Evolutionary conservation across 2,329 filamentous ascomycete genomes (phyloP), one percentile per base, ranked within the genome.

Genomic region (Plenodomus lindquistii): DNA sequence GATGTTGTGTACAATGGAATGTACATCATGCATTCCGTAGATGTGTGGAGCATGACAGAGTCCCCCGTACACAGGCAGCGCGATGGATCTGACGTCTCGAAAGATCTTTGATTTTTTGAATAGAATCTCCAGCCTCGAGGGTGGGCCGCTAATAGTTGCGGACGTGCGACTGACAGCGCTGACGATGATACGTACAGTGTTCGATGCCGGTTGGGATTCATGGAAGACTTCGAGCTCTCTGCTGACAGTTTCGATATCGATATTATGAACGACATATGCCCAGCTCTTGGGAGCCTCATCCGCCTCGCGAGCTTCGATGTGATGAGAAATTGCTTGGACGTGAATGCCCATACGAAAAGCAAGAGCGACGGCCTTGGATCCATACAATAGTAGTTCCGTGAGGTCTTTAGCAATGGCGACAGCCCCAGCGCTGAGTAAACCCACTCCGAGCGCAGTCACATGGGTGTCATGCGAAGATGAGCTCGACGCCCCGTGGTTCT

Each of bases 271-370:
- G 1, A 78, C 73, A 40, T 73, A 75, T 0, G 77, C 75, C 76
- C 76, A 79, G 18, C 59, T 69, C 19, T 75, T 71, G 0, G 54
- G 51, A 1, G 50, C 29, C 15, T 44, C 48, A 3, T 51, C 42
- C 5, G 45, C 42, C 17, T 71, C 66, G 2, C 65, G 69, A 15
- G 73, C 46, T 48, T 81, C 65, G 4, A 81, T 53, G 19, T 74
- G 71, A 29, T 72, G 57, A 0, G 78, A 79, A 1, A 79, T 62
- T 2, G 66, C 62, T n/a, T 72, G 53, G 0, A 81, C 77, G 3
- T 71, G 58, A 2, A 79, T 57, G 1, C 78, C 78, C 3, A 81
- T 62, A 1, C 78, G 69, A 48, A 81, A 81, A 1, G 79, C 75
- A 1, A 73, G 27, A 0, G 76, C 67, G 2, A 79, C 58, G 1